Conservation (phyloP, 176 grass and related monocot species). For the Pharus latifolius region DNA sequence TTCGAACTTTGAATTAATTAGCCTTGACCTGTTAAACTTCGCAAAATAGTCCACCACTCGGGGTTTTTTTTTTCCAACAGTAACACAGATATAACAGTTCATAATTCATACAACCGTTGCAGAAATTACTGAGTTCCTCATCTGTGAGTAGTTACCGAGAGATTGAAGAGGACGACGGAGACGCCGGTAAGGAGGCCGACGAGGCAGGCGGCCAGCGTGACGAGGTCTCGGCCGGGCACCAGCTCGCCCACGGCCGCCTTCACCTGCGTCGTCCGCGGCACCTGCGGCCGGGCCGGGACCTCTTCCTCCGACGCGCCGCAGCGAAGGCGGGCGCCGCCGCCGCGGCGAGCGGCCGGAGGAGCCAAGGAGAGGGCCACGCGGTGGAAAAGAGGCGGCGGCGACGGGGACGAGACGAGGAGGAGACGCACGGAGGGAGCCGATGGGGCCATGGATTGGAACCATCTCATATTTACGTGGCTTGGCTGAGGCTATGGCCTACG, state of each 20-base stretch:
- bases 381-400: not conserved
- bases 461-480: not conserved
- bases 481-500: no score
- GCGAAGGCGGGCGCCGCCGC: not conserved
- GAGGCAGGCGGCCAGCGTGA: slow-evolving; percentile 73
- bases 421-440: not conserved
- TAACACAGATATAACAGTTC: not conserved
- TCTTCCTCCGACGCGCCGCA: slow-evolving; percentile 18
- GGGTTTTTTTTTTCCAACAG: not conserved
- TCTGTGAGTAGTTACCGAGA: slow-evolving; percentile 19
- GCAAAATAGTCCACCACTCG: not conserved
- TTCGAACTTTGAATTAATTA: not conserved
- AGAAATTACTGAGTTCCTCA: not conserved
- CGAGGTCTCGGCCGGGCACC: slow-evolving; percentile 43
- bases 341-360: not conserved
- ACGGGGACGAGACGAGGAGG: slow-evolving; percentile 2
- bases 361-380: not conserved
- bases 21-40: not conserved
- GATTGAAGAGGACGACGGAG: slow-evolving; percentile 77
- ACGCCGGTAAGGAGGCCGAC: slow-evolving; percentile 86
- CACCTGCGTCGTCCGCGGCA: not conserved
- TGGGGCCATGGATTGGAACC: slow-evolving; percentile 15
- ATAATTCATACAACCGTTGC: not conserved
- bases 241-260: slow-evolving; percentile 27
- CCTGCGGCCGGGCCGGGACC: not conserved